phyloP scores from a whole-genome alignment of 192 early-diverging fungal genomes.

The Kickxella alabastrina region DNA sequence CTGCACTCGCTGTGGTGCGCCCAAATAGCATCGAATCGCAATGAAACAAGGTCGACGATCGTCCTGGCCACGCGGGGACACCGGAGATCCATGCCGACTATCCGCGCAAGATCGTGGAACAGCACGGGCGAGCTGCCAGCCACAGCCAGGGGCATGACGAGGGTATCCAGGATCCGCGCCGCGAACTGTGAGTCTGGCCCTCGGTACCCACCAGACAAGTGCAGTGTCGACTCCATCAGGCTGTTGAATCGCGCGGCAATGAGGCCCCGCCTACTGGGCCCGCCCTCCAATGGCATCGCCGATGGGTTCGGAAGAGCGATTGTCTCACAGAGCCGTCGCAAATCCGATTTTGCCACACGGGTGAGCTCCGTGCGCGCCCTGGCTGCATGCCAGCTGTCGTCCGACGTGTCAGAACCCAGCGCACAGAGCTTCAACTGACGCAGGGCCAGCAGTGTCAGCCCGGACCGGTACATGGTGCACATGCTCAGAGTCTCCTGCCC shows the following conservation, averaged over 20 bases:
- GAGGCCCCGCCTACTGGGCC: conserved; percentile 18
- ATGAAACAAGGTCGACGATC: conserved; percentile 11
- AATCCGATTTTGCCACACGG: background rate
- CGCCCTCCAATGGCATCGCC: no score
- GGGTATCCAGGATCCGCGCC: conserved; percentile 7
- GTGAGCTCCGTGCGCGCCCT: background rate
- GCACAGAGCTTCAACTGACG: conserved; percentile 9
- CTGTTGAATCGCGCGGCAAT: conserved; percentile 27
- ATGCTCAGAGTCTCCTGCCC: background rate
- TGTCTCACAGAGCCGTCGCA: conserved; percentile 7
- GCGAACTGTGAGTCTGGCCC: conserved; percentile 3
- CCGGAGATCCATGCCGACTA: conserved; percentile 12
- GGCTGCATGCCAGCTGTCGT: background rate
- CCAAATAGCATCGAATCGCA: conserved; percentile 41
- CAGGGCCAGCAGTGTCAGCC: conserved; percentile 24
- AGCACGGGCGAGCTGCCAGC: conserved; percentile 26
- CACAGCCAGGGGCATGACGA: conserved; percentile 35
- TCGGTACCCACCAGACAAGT: background rate
- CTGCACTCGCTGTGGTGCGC: conserved; percentile 22
- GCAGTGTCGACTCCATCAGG: conserved; percentile 4
- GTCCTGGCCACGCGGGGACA: conserved; percentile 9
- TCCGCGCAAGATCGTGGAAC: conserved; percentile 21
- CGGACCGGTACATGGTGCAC: conserved; percentile 11
- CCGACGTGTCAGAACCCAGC: background rate
- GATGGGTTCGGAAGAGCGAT: no score